Conservation (phyloP, 768 basidiomycete species). For the Daedalea quercina region DNA sequence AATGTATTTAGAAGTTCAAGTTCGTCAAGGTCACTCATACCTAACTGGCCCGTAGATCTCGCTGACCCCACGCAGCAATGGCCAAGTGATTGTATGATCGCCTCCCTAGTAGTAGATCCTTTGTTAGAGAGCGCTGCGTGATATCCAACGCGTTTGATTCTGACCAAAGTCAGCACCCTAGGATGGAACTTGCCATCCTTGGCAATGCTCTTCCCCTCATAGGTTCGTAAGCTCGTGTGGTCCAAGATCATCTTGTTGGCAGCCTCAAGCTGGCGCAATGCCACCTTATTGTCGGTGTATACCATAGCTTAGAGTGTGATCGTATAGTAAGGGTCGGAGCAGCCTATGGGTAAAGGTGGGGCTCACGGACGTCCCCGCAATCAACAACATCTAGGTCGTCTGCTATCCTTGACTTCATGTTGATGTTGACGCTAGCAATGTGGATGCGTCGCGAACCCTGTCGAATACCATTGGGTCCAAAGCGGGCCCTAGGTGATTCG, state of each 20-base stretch:
- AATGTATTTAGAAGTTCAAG: background rate
- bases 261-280: conserved; percentile 25
- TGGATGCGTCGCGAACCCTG: conserved; percentile 24
- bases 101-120: conserved; percentile 15
- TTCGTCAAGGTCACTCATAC: conserved; percentile 3
- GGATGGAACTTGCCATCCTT: conserved; percentile 29
- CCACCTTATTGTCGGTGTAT: conserved; percentile 22
- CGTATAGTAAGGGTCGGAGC: background rate
- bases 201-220: conserved; percentile 16
- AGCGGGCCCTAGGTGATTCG: conserved; percentile 16
- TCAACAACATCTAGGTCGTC: conserved; percentile 24
- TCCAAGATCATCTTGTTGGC: conserved; percentile 21
- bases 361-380: conserved; percentile 25
- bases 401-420: conserved; percentile 19
- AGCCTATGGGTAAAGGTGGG: conserved; percentile 31
- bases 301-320: conserved; percentile 13
- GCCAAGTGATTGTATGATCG: conserved; percentile 26
- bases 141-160: background rate
- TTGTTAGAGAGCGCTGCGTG: background rate
- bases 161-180: conserved; percentile 23
- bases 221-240: conserved; percentile 9
- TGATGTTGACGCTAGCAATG: conserved; percentile 24
- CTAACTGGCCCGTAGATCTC: conserved; percentile 25
- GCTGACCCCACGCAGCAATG: conserved; percentile 24
- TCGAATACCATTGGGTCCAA: conserved; percentile 28